phyloP scores from a whole-genome alignment of 192 early-diverging fungal species.

The Powellomyces hirtus region DNA sequence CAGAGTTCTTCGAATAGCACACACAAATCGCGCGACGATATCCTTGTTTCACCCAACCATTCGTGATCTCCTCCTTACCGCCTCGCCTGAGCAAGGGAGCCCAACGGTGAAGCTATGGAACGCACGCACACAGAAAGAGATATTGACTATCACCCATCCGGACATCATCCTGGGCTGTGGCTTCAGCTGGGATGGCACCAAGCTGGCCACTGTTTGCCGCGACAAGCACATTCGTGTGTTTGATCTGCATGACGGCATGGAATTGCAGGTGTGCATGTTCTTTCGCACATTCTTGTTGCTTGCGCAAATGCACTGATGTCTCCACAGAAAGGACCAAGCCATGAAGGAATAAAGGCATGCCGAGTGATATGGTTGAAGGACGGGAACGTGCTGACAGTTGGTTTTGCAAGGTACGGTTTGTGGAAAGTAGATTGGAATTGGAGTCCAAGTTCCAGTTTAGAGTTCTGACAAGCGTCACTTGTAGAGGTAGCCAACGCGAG shows the following conservation, averaged over 20 bases:
- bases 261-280: conserved; percentile 34
- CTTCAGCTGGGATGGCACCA: conserved; percentile 57
- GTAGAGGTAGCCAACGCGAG: conserved; percentile 67
- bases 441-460: not conserved
- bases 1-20: too few species aligned
- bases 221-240: conserved; percentile 71
- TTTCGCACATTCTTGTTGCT: not conserved
- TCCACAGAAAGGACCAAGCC: conserved; percentile 56
- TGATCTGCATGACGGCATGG: conserved; percentile 55
- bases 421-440: too few species aligned
- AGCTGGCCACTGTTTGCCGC: conserved; percentile 62
- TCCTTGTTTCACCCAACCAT: conserved; percentile 60
- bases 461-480: too few species aligned
- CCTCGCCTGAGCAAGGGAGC: conserved; percentile 55
- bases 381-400: conserved; percentile 53
- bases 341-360: conserved; percentile 62
- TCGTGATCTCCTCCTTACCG: conserved; percentile 55
- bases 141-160: conserved; percentile 11
- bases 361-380: conserved; percentile 67
- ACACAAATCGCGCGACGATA: conserved; percentile 52
- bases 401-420: conserved; percentile 63
- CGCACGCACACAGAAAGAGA: conserved; percentile 32
- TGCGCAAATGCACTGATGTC: not conserved
- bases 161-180: conserved; percentile 31
- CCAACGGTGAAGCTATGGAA: conserved; percentile 58